Base-by-base conservation (phyloP, 805 yeast genomes). In the Saccharomycopsis malanga region DNA sequence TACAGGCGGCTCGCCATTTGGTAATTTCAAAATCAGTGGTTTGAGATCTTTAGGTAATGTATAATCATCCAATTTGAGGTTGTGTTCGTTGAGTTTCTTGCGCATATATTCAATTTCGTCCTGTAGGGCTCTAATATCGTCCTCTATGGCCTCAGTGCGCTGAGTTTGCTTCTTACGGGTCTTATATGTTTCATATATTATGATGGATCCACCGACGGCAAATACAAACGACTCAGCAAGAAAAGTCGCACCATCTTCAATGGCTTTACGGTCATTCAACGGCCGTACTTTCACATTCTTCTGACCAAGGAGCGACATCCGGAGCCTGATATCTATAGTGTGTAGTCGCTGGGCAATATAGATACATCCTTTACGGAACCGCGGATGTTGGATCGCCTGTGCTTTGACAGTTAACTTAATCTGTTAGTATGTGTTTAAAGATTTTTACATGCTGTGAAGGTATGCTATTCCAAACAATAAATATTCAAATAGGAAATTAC, bases 171-270 rank as follows among this genome's bases (percentile, higher is more conserved):
- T 83, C 57, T 73, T 72, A 35, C 86, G 68, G 39, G 83, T 77
- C 55, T 91, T 71, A 56, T 73, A 70, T 23, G 85, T 74, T 60
- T 87, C 95, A 59, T 73, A 85, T 10, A 87, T 58, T 9, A 87
- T 79, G 46, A 84, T 70, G 1, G 81, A 72, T 4, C 94, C 93
- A 1, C 93, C 95, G 21, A 87, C 91, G 23, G 81, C 67, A 56
- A 87, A 87, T 17, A 87, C 78, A 57, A 87, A 82, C 27, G 79
- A 61, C 60, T 87, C 95, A 39, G 91, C 81, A 10, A 87, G 64
- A 59, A 86, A 77, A 48, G 73, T 82, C 38, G 95, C 93, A 1
- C 95, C 95, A 49, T 72, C 77, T 49, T 87, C 93, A 37, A 87
- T 74, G 32, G 96, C 95, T 57, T 78, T 81, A 10, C 79, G 76